A percentile compares a stretch with the other conserved stretches of the same genome.
phyloP scores from a whole-genome alignment of 495 filamentous ascomycete species.

The Podospora tetraspora region DNA sequence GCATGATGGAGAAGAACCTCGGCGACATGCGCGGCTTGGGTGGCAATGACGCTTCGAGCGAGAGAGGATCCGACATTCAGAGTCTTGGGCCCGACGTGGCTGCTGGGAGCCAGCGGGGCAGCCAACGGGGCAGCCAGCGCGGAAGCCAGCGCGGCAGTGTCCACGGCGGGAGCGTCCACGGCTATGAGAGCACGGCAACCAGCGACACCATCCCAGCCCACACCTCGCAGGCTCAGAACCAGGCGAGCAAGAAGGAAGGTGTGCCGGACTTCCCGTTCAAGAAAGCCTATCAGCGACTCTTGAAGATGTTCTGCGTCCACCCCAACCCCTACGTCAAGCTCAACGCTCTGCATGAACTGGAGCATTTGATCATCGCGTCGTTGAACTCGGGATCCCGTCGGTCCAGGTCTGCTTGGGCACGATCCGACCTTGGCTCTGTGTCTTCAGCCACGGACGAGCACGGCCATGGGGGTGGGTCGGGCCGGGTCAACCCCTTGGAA shows the following conservation, averaged over 20 bases:
- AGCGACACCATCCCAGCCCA: slow-evolving; percentile 39
- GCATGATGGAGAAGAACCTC: slow-evolving; percentile 54
- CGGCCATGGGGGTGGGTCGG: slow-evolving; percentile 7
- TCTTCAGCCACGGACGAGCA: slow-evolving; percentile 32
- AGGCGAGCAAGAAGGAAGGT: slow-evolving; percentile 35
- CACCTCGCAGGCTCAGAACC: slow-evolving; percentile 15
- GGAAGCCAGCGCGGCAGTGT: slow-evolving; percentile 26
- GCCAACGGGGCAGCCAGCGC: slow-evolving; percentile 24
- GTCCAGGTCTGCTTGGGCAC: slow-evolving; percentile 30
- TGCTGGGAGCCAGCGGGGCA: slow-evolving; percentile 26
- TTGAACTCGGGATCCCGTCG: slow-evolving; percentile 48
- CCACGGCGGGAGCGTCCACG: slow-evolving; percentile 28
- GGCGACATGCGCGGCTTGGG: slow-evolving; percentile 44
- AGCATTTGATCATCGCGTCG: slow-evolving; percentile 73
- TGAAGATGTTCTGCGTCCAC: slow-evolving; percentile 84
- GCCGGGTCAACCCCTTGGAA: slow-evolving; percentile 47
- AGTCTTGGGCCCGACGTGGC: slow-evolving; percentile 27
- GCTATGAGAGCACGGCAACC: slow-evolving; percentile 38
- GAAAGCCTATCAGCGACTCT: slow-evolving; percentile 69
- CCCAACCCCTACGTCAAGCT: slow-evolving; percentile 85
- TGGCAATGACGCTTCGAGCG: slow-evolving; percentile 30
- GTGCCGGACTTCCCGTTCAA: slow-evolving; percentile 63
- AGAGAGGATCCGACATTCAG: slow-evolving; percentile 29
- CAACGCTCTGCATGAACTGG: slow-evolving; percentile 74
- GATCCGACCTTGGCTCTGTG: slow-evolving; percentile 32